Evolutionary conservation across 2,329 filamentous ascomycete species (phyloP).

Genomic region (Ophiosphaerella korrae): DNA sequence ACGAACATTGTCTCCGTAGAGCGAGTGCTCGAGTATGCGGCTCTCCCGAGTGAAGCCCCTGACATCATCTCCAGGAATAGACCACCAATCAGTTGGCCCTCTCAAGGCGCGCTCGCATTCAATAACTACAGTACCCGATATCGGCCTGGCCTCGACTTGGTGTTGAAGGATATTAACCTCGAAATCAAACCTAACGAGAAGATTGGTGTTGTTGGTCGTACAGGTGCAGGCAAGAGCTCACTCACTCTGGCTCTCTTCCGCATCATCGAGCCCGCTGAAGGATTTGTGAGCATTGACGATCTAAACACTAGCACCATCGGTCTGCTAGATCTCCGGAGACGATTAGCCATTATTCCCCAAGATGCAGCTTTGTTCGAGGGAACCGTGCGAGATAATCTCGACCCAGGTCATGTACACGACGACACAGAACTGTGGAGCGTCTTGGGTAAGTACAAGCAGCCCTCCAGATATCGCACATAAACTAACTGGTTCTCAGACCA

Average conservation of each 20-base stretch:
- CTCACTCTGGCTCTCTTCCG: constrained; percentile 92
- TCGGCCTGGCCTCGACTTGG: constrained; percentile 84
- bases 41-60: constrained; percentile 87
- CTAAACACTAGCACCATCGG: constrained; percentile 91
- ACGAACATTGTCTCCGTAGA: constrained; percentile 99
- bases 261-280: constrained; percentile 85
- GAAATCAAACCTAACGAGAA: constrained; percentile 97
- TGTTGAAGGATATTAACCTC: constrained; percentile 89
- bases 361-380: constrained; percentile 96
- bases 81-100: constrained; percentile 89
- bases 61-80: constrained; percentile 89
- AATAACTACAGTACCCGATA: constrained; percentile 95
- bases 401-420: constrained; percentile 92
- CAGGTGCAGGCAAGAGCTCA: constrained; percentile 94
- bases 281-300: constrained; percentile 85
- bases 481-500: constrained; percentile 67
- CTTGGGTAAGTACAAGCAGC: constrained; percentile 66
- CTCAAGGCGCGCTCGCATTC: constrained; percentile 85
- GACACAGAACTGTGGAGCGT: constrained; percentile 98
- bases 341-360: constrained; percentile 95
- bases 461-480: background rate
- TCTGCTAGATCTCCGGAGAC: constrained; percentile 82
- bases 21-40: constrained; percentile 93
- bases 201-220: constrained; percentile 95
- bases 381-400: constrained; percentile 90